Conservation (phyloP, 164 flowering plant genomes). For the Buxus sempervirens region DNA sequence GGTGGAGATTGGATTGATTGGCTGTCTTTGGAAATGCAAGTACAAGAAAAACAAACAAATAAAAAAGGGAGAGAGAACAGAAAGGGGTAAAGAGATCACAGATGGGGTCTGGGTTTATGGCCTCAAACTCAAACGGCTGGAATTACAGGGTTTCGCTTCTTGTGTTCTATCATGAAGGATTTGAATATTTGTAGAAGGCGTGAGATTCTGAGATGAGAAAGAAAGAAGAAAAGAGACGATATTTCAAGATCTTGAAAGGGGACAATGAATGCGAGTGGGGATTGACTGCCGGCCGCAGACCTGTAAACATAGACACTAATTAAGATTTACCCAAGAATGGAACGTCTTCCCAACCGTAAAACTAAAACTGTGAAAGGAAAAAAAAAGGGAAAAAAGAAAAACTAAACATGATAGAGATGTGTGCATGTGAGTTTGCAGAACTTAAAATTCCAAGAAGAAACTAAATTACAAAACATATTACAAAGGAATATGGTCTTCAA, state of each 20-base stretch:
- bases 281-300: constrained; percentile 12
- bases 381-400: not conserved
- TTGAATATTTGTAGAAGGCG: constrained; percentile 12
- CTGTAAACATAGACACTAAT: constrained; percentile 1
- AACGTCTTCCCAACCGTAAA: not conserved
- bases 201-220: constrained; percentile 16
- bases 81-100: constrained; percentile 10
- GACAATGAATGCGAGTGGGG: constrained; percentile 11
- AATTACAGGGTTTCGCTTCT: constrained; percentile 14
- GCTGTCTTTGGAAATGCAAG: not conserved
- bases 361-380: no score
- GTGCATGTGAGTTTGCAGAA: constrained; percentile 24
- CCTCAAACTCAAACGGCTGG: constrained; percentile 3
- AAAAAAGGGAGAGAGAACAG: constrained; percentile 17
- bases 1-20: not conserved
- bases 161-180: constrained; percentile 13
- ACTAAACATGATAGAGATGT: constrained; percentile 21
- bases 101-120: constrained; percentile 9
- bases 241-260: constrained; percentile 16
- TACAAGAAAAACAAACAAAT: not conserved
- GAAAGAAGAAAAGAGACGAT: not conserved
- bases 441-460: not conserved
- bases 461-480: not conserved
- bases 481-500: not conserved
- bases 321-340: not conserved